Base-by-base conservation (phyloP, 2,329 filamentous ascomycete genomes). In the Thyridium curvatum region DNA sequence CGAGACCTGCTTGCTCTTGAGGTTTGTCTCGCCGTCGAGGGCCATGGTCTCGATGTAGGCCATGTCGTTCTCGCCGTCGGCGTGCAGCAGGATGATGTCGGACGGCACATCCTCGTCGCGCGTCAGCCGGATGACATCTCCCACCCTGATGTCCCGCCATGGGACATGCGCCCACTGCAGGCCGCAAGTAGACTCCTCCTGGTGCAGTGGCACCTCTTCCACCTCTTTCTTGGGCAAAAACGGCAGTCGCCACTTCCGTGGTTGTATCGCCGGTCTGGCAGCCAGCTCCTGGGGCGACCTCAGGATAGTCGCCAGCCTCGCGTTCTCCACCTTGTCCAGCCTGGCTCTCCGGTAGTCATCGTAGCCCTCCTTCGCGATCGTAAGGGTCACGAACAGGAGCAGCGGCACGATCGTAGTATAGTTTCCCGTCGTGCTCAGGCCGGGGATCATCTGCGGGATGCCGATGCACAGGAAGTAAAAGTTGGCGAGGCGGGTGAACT, bases 21-120 rank as follows among this genome's bases (percentile, higher is more conserved):
- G 68, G 46, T 86, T 90, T 1, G 85, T 91, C 61, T 91, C 86
- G 34, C 86, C 86, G 48, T 91, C 86, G 8, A 91, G 64, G 3
- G 85, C 86, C 84, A 90, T 89, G 1, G 86, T 91, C 50, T 91
- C 86, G 38, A 90, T 77, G 49, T 86, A 95, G 1, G 90, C 90
- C 37, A 93, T 65, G 8, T 79, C 82, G 45, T 91, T 87, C 41
- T 85, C 79, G 12, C 85, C 88, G 39, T 79, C 75, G 2, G 86
- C 85, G 52, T 91, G 77, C 15, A 96, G 66, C 28, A 97, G 66
- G 3, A 88, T 72, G 37, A 95, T 64, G 55, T 97, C 91, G 26
- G 91, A 89, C 1, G 91, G 90, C 2, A 90, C 72, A 10, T 83
- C 72, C 39, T 94, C 84, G 52, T 96, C 81, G 37, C 90, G 79